These are phyloP conservation scores for Penicillium canescens DNA, from an alignment of 495 filamentous ascomycete genomes.

Conservation along the genomic window DNA sequence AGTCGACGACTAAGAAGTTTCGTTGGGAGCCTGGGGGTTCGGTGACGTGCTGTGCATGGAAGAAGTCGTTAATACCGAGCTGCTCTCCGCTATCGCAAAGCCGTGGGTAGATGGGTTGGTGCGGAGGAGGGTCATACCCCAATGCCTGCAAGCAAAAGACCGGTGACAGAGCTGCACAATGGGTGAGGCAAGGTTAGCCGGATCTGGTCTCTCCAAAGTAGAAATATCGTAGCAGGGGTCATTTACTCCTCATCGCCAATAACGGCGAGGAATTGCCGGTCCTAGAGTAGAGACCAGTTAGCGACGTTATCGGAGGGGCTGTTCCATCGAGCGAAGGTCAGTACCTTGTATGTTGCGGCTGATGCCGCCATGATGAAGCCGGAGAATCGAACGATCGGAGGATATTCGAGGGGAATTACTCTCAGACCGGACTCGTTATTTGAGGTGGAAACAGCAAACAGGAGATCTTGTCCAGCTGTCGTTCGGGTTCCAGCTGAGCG, in stretches of 20 bases:
- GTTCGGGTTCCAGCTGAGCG: no score
- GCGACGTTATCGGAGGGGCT: slow-evolving; percentile 20
- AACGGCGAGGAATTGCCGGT: slow-evolving; percentile 93
- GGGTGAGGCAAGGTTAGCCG: slow-evolving; percentile 21
- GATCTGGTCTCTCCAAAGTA: not conserved
- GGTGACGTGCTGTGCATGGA: slow-evolving; percentile 64
- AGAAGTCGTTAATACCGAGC: not conserved
- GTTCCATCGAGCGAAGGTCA: slow-evolving; percentile 6
- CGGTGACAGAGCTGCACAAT: slow-evolving; percentile 83
- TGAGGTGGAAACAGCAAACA: slow-evolving; percentile 1
- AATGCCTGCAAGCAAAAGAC: slow-evolving; percentile 89
- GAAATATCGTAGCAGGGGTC: not conserved
- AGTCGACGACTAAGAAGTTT: slow-evolving; percentile 96
- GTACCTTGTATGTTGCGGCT: slow-evolving; percentile 44
- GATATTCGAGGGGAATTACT: not conserved
- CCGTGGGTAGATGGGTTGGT: not conserved
- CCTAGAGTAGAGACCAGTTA: slow-evolving; percentile 46
- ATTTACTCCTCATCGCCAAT: slow-evolving; percentile 91
- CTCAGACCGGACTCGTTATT: not conserved
- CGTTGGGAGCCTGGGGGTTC: slow-evolving; percentile 81
- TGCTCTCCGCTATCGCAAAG: not conserved
- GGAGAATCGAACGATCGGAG: not conserved
- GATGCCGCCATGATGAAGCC: slow-evolving; percentile 35
- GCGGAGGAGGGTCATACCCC: slow-evolving; percentile 62
- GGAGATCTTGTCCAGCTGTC: slow-evolving; percentile 7